A percentile compares a stretch with the other conserved stretches of the same genome.
Evolutionary conservation across 139 green algal species (phyloP).

Genomic region (Prasinococcaceae sp.): DNA sequence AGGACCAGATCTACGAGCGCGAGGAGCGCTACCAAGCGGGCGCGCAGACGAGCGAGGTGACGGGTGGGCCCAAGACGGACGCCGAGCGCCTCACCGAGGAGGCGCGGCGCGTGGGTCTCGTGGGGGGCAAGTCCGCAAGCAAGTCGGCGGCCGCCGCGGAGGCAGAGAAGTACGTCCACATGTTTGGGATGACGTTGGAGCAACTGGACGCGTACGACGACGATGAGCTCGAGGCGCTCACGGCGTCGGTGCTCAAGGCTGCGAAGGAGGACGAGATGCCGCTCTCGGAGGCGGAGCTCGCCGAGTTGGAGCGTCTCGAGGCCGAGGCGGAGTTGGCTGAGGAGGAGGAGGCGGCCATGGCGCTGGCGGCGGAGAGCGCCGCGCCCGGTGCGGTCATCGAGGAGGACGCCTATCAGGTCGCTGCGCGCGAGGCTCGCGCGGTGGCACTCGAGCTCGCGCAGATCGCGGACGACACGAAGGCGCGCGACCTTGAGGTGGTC

Average conservation of each 20-base stretch:
- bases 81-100: too few species aligned
- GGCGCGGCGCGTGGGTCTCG: too few species aligned
- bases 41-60: too few species aligned
- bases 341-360: neutral
- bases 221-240: neutral
- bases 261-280: neutral
- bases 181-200: neutral
- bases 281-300: neutral
- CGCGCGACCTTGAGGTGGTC: conserved; percentile 7
- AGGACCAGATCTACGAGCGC: too few species aligned
- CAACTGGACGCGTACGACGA: neutral
- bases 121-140: too few species aligned
- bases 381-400: neutral
- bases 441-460: conserved; percentile 15
- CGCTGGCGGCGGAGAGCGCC: neutral
- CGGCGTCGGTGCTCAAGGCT: neutral
- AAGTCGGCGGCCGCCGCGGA: too few species aligned
- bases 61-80: too few species aligned
- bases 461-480: conserved; percentile 7
- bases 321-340: neutral
- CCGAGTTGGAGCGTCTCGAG: neutral
- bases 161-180: too few species aligned
- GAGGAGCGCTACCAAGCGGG: too few species aligned
- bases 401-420: neutral
- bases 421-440: conserved; percentile 1